Percentiles rank a stretch among this genome's conserved stretches.
Evolutionary conservation across 805 yeast genomes (phyloP).

Genomic region (Zygosaccharomyces gambellarensis): DNA sequence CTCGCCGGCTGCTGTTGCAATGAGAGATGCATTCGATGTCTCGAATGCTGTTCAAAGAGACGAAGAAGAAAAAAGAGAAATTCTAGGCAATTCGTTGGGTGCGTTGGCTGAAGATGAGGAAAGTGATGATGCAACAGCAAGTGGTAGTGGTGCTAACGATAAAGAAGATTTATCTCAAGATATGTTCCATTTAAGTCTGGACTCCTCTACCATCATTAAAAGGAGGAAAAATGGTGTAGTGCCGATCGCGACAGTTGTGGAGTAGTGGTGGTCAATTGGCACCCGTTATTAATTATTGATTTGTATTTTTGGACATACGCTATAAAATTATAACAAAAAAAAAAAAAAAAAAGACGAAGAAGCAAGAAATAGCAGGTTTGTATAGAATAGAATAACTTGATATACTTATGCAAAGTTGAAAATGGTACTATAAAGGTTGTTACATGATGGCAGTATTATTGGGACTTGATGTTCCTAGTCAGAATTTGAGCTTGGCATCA

Average conservation of each 20-base stretch:
- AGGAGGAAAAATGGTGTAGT: conserved; percentile 35
- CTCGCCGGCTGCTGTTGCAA: conserved; percentile 72
- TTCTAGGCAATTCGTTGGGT: conserved; percentile 7
- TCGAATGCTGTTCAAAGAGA: conserved; percentile 80
- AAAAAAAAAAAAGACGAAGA: conserved; percentile 5
- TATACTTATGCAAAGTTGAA: neutral
- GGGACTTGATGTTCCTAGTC: no score
- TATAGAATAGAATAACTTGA: neutral
- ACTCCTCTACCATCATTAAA: conserved; percentile 39
- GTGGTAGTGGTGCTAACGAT: conserved; percentile 8
- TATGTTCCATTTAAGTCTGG: conserved; percentile 35
- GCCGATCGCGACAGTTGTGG: conserved; percentile 12
- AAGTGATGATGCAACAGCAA: conserved; percentile 20
- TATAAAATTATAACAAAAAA: neutral
- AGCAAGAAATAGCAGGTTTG: conserved; percentile 1
- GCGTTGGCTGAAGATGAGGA: conserved; percentile 36
- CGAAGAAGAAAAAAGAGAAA: conserved; percentile 49
- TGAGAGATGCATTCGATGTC: conserved; percentile 82
- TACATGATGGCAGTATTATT: no score
- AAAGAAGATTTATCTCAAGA: conserved; percentile 19
- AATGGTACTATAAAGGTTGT: neutral
- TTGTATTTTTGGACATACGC: neutral
- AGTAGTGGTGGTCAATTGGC: neutral
- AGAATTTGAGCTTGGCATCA: no score
- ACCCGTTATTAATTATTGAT: neutral